Conservation (phyloP, 2,329 filamentous ascomycete species). For the Fusarium sp. region DNA sequence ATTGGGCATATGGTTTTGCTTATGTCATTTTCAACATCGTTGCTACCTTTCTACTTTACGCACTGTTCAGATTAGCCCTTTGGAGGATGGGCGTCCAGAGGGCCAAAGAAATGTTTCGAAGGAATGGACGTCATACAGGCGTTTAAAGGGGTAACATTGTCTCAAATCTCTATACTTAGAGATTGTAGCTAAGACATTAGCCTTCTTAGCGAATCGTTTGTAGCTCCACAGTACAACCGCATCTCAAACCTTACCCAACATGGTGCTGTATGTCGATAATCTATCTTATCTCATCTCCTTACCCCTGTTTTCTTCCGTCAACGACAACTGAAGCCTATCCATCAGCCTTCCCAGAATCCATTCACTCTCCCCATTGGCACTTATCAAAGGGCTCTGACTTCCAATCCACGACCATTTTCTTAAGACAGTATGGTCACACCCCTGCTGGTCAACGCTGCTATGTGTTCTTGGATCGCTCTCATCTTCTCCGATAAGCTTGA, state of each 20-base stretch:
- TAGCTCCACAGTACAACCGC: no score
- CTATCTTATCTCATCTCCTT: no score
- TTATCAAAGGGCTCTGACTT: background rate
- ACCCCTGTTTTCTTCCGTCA: background rate
- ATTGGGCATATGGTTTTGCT: conserved; percentile 4
- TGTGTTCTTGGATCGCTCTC: background rate
- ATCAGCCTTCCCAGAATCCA: background rate
- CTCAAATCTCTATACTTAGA: no score
- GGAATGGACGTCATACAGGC: background rate
- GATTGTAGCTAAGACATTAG: no score
- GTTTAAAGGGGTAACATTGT: no score
- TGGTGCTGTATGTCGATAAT: no score
- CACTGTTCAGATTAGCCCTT: background rate
- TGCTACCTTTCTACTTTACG: background rate
- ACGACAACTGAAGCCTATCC: background rate
- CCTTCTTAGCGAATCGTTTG: no score
- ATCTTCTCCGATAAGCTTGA: conserved; percentile 4
- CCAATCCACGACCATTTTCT: conserved; percentile 3
- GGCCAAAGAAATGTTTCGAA: background rate
- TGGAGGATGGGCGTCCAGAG: background rate
- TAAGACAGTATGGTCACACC: no score
- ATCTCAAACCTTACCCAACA: no score
- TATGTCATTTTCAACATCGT: background rate
- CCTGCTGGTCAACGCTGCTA: background rate
- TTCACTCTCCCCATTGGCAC: background rate